Conservation (phyloP, 208 protist genomes). For the Naegleria gruberi region DNA sequence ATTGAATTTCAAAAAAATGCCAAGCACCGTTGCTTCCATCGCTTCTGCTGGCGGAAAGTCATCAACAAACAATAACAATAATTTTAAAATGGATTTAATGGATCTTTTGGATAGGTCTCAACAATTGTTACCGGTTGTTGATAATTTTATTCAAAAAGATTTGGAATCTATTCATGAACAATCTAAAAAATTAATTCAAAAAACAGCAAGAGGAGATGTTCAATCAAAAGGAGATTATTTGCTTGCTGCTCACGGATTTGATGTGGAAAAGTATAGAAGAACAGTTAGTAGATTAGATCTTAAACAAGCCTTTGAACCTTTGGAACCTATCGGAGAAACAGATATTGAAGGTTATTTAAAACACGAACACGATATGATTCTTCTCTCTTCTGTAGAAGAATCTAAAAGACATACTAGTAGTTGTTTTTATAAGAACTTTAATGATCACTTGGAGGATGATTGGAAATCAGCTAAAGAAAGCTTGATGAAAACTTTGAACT, state of each 20-base stretch:
- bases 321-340: background rate
- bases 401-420: background rate
- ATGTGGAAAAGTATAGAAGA: slow-evolving; percentile 9
- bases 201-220: background rate
- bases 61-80: background rate
- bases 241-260: background rate
- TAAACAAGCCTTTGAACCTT: background rate
- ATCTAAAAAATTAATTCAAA: slow-evolving; percentile 2
- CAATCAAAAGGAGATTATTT: background rate
- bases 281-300: background rate
- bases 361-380: slow-evolving; percentile 8
- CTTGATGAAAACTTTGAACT: background rate
- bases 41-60: background rate
- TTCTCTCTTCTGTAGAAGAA: background rate
- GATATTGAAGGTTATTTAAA: slow-evolving; percentile 15
- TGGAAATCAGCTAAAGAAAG: background rate
- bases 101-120: background rate
- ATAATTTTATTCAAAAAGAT: slow-evolving; percentile 9
- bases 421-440: slow-evolving; percentile 14
- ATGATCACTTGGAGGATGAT: background rate
- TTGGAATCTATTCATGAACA: slow-evolving; percentile 15
- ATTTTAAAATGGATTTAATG: background rate
- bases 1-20: background rate
- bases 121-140: background rate
- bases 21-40: background rate